Evolutionary conservation across 257 asterid species (phyloP), one percentile per base, ranked within the genome.

Genomic region (Oldenlandia corymbosa): DNA sequence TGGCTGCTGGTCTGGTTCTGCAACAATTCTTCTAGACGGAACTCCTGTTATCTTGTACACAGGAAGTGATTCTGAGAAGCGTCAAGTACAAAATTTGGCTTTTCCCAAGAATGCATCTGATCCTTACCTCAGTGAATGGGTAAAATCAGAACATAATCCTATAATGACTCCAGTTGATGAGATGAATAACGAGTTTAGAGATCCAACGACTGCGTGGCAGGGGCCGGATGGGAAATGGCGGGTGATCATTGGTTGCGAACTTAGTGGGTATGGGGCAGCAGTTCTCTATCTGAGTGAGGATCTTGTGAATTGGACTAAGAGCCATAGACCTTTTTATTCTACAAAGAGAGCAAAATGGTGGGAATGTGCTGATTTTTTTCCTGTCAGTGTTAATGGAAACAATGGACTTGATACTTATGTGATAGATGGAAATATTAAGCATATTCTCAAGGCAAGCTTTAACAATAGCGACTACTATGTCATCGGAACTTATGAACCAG

Each of bases 121-220:
- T 56, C 91, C 93, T 0, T 81, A 68, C 58, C 91, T 89, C 4
- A 74, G 74, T 10, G 71, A 75, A 10, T 89, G 96, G 96, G 28
- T 61, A 89, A 89, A 90, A 68, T 85, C 88, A 11, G 73, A 76
- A 21, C 64, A 76, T 66, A 89, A 86, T 68, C 95, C 96, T 0
- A 16, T 86, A 10, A 68, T 86, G 26, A 68, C 45, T 14, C 81
- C 95, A 0, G 77, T 76, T 7, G 32, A 46, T 30, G 71, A 26
- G 18, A 65, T 84, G 32, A 73, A 71, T 71, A 64, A 68, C 58
- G 70, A 81, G 0, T 26, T 75, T 1, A 80, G 97, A 27, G 94
- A 89, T 60, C 95, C 95, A 12, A 81, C 97, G 10, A 90, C 95
- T 0, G 91, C 88, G 2, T 90, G 95, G 95, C n/a, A 61, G 16